Conservation (phyloP, 305 asterid genomes). For the Fraxinus paxiana region DNA sequence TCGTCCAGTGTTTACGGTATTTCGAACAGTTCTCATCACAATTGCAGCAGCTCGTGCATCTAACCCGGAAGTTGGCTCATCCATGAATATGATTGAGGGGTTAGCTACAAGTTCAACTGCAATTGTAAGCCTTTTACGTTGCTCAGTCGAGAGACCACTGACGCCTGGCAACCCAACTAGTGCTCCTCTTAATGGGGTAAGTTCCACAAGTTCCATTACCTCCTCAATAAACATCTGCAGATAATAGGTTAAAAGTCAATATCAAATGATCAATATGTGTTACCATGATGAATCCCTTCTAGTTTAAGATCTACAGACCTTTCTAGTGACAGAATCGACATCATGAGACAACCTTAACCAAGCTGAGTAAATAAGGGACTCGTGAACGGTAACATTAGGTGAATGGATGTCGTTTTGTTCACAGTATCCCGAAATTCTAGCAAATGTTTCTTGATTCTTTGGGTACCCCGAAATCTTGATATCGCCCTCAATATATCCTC, state of each 20-base stretch:
- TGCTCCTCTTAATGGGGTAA: constrained; percentile 35
- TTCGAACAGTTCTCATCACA: constrained; percentile 39
- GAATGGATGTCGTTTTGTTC: constrained; percentile 37
- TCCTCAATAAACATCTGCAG: constrained; percentile 31
- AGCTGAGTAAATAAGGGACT: constrained; percentile 35
- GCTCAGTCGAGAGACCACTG: constrained; percentile 61
- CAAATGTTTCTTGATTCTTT: constrained; percentile 35
- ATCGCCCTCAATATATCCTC: constrained; percentile 28
- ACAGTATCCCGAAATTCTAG: constrained; percentile 34
- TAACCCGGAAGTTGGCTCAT: constrained; percentile 39
- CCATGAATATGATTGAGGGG: constrained; percentile 56
- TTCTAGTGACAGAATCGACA: constrained; percentile 24
- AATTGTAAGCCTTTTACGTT: constrained; percentile 57
- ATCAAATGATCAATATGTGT: not conserved
- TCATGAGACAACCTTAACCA: constrained; percentile 29
- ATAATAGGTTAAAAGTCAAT: not conserved
- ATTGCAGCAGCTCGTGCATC: constrained; percentile 42
- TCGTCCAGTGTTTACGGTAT: constrained; percentile 38
- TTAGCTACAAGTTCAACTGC: constrained; percentile 65
- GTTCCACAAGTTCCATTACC: constrained; percentile 64
- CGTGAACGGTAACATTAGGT: constrained; percentile 32
- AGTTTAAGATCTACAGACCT: constrained; percentile 16
- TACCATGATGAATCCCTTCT: not conserved
- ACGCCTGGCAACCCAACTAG: constrained; percentile 63
- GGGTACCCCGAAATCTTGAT: constrained; percentile 33